Percentiles rank a stretch among this genome's conserved stretches.
Conservation (phyloP, 225 moss, liverwort and hornwort species). For the Climacium dendroides region DNA sequence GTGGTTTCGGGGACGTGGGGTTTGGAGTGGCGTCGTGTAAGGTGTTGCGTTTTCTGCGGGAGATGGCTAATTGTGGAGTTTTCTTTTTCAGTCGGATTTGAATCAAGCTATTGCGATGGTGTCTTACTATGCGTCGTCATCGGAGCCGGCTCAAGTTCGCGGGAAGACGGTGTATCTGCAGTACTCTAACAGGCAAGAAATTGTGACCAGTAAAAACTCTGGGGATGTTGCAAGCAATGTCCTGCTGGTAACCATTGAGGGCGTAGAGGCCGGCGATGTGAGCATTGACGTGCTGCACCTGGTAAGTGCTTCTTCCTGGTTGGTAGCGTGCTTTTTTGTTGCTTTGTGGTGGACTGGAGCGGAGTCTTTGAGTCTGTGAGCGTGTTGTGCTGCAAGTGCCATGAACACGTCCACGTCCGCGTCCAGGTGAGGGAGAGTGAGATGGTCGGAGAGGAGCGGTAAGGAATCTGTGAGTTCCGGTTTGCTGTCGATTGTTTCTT, state of each 20-base stretch:
- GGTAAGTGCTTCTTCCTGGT: constrained; percentile 70
- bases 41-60: neutral
- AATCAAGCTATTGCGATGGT: constrained; percentile 99
- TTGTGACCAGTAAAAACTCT: constrained; percentile 99
- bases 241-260: constrained; percentile 99
- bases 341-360: constrained; percentile 17
- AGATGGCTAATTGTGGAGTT: neutral
- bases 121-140: constrained; percentile 97
- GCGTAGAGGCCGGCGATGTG: constrained; percentile 99
- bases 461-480: constrained; percentile 43
- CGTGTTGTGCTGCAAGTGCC: constrained; percentile 33
- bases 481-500: constrained; percentile 80
- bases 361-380: constrained; percentile 41
- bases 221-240: constrained; percentile 99
- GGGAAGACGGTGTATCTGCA: constrained; percentile 99
- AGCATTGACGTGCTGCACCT: constrained; percentile 99
- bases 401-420: constrained; percentile 8
- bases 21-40: neutral
- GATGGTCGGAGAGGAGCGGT: constrained; percentile 30
- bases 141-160: constrained; percentile 96
- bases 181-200: constrained; percentile 99
- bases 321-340: neutral
- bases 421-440: constrained; percentile 4
- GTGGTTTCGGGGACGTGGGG: neutral
- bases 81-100: constrained; percentile 52